These are phyloP conservation scores for Isatis tinctoria DNA, from an alignment of 345 rosid genomes.

Conservation along the genomic window DNA sequence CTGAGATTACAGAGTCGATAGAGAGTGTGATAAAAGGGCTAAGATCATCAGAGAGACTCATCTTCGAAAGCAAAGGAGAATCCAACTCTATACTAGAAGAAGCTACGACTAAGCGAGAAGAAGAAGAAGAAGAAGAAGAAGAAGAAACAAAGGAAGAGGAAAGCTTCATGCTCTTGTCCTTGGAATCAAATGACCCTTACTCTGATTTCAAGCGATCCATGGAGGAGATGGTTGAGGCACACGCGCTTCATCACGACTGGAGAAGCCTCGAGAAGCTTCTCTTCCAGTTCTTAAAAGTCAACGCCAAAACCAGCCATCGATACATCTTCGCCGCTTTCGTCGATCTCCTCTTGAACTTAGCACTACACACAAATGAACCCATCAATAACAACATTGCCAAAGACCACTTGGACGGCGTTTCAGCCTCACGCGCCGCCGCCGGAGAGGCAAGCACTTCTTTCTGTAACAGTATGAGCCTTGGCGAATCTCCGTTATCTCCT, in stretches of 20 bases:
- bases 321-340: constrained; percentile 76
- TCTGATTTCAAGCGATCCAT: constrained; percentile 76
- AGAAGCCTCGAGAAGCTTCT: constrained; percentile 66
- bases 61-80: constrained; percentile 69
- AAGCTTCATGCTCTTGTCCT: constrained; percentile 43
- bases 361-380: constrained; percentile 13
- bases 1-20: constrained; percentile 30
- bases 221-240: constrained; percentile 92
- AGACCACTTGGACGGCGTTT: constrained; percentile 7
- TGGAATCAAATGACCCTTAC: constrained; percentile 76
- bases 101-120: constrained; percentile 16
- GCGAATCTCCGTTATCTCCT: constrained; percentile 55
- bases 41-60: constrained; percentile 54
- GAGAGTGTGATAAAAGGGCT: constrained; percentile 54
- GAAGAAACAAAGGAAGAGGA: constrained; percentile 34
- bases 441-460: constrained; percentile 30
- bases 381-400: neutral
- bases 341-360: constrained; percentile 55
- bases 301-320: constrained; percentile 61
- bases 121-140: neutral
- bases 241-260: constrained; percentile 53
- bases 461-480: constrained; percentile 26
- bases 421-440: constrained; percentile 22
- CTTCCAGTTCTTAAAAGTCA: constrained; percentile 59
- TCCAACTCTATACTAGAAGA: constrained; percentile 59